Percentiles rank a stretch among this genome's conserved stretches.
Conservation (phyloP, 2,329 filamentous ascomycete genomes). For the Apiospora phragmitis region DNA sequence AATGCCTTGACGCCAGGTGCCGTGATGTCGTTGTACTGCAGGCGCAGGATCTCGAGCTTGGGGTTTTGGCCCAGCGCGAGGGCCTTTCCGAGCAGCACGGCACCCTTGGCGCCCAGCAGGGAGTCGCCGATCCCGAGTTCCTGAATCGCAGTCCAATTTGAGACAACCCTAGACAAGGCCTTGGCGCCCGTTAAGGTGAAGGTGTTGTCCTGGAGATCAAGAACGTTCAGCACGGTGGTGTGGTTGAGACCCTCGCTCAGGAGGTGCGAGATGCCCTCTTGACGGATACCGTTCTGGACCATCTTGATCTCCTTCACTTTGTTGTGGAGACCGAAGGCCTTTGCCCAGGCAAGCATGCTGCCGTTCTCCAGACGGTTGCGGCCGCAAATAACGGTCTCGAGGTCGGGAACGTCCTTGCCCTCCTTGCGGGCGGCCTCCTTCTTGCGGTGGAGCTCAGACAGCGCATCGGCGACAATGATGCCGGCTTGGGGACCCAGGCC, state of each 20-base stretch:
- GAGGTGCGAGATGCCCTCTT: conserved; percentile 84
- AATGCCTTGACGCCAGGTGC: conserved; percentile 72
- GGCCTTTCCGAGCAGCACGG: conserved; percentile 70
- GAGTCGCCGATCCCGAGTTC: conserved; percentile 92
- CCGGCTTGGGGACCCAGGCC: conserved; percentile 91
- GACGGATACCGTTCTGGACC: conserved; percentile 96
- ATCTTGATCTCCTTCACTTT: conserved; percentile 88
- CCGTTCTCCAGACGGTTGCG: conserved; percentile 95
- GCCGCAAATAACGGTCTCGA: conserved; percentile 97
- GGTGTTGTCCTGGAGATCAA: conserved; percentile 97
- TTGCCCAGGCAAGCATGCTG: conserved; percentile 94
- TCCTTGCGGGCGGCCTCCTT: conserved; percentile 76
- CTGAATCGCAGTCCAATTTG: conserved; percentile 71
- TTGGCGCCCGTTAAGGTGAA: conserved; percentile 81
- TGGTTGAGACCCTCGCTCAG: conserved; percentile 76
- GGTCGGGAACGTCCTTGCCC: conserved; percentile 72
- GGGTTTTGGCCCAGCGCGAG: conserved; percentile 74
- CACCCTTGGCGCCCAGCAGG: conserved; percentile 76
- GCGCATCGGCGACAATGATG: conserved; percentile 83
- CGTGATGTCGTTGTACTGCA: conserved; percentile 96
- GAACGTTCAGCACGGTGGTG: conserved; percentile 66
- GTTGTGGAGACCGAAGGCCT: conserved; percentile 78
- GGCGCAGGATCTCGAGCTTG: conserved; percentile 75
- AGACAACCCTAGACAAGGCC: conserved; percentile 74
- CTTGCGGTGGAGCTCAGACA: conserved; percentile 78